Conservation (phyloP, 2,329 filamentous ascomycete genomes). For the Talaromyces sp. region DNA sequence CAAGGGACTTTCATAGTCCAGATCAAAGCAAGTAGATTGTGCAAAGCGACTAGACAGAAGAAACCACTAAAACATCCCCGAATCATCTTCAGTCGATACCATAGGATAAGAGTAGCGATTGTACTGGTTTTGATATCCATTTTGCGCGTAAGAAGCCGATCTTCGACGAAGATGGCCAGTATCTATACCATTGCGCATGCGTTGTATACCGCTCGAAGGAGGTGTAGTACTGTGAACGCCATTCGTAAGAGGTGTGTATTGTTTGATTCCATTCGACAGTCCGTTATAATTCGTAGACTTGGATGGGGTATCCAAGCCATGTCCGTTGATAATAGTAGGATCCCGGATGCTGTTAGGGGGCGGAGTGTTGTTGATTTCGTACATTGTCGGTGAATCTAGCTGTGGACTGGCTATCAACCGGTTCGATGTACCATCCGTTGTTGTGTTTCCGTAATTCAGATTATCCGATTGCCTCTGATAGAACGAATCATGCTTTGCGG, state of each 20-base stretch:
- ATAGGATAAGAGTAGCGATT: slow-evolving; percentile 17
- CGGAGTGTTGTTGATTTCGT: slow-evolving; percentile 16
- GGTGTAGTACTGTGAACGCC: slow-evolving; percentile 5
- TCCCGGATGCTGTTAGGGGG: slow-evolving; percentile 15
- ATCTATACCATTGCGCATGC: not conserved
- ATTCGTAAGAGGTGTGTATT: slow-evolving; percentile 3
- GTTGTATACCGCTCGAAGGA: slow-evolving; percentile 10
- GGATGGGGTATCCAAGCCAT: not conserved
- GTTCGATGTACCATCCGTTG: not conserved
- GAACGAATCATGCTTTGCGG: not conserved
- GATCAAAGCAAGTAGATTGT: not conserved
- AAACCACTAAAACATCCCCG: not conserved
- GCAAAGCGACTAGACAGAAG: not conserved
- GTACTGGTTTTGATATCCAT: slow-evolving; percentile 13
- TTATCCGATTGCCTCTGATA: slow-evolving; percentile 4
- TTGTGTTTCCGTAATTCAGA: not conserved
- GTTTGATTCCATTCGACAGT: not conserved
- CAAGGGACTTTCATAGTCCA: not conserved
- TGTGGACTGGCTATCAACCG: not conserved
- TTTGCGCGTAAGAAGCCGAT: slow-evolving; percentile 9
- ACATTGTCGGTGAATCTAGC: slow-evolving; percentile 6
- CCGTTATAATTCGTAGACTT: not conserved
- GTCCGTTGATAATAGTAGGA: slow-evolving; percentile 4
- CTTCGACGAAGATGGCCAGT: not conserved
- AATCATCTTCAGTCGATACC: slow-evolving; percentile 3